A percentile compares a stretch with the other conserved stretches of the same genome.
Evolutionary conservation across 2,329 filamentous ascomycete species (phyloP).

Genomic region (Camptophora hylomeconis): DNA sequence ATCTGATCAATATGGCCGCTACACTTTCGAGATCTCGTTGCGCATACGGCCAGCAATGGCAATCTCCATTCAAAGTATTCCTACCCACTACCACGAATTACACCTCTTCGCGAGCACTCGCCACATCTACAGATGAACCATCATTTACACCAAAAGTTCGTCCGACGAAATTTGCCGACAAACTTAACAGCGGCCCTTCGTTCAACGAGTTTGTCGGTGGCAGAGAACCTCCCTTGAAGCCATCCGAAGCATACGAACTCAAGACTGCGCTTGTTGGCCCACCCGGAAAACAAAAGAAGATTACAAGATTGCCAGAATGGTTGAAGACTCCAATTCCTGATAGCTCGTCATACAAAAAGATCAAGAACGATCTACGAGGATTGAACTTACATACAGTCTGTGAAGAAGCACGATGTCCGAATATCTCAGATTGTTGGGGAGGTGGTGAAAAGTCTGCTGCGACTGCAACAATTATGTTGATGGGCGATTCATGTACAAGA

Average conservation of each 20-base stretch:
- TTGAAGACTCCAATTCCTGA: conserved; percentile 89
- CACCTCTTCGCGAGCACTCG: conserved; percentile 23
- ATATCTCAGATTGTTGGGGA: conserved; percentile 97
- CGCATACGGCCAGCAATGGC: conserved; percentile 14
- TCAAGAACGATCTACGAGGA: conserved; percentile 84
- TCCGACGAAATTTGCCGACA: conserved; percentile 46
- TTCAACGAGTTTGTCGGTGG: conserved; percentile 50
- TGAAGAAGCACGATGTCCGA: conserved; percentile 93
- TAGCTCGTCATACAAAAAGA: conserved; percentile 79
- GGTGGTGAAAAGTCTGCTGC: conserved; percentile 76
- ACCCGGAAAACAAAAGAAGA: conserved; percentile 49
- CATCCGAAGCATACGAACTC: conserved; percentile 44
- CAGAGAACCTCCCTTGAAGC: conserved; percentile 27
- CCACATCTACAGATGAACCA: conserved; percentile 30
- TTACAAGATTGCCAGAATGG: conserved; percentile 76
- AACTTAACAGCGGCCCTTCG: conserved; percentile 50
- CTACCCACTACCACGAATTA: conserved; percentile 7
- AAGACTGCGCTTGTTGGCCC: conserved; percentile 50
- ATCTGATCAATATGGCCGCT: conserved; percentile 11
- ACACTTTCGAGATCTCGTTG: conserved; percentile 12
- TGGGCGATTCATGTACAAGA: conserved; percentile 95
- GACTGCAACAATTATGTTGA: conserved; percentile 97
- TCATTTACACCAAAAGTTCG: conserved; percentile 24
- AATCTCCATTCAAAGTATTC: conserved; percentile 17
- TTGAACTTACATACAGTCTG: conserved; percentile 89